Conservation (phyloP, 306 rosid species). For the Arachis stenosperma region DNA sequence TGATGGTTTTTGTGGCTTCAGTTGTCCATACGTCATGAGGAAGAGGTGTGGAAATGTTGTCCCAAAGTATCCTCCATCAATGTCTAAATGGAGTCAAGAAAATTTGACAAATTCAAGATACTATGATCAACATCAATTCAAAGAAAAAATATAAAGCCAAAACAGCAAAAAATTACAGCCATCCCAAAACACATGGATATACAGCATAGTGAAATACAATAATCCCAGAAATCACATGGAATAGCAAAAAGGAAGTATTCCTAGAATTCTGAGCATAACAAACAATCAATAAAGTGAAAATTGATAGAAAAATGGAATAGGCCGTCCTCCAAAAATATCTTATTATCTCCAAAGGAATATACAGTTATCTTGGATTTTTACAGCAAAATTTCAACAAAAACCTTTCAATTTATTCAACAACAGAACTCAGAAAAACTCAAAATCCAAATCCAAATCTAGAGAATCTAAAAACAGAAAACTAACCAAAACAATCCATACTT, state of each 20-base stretch:
- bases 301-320: too few species aligned
- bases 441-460: too few species aligned
- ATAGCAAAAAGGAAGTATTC: not conserved
- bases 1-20: too few species aligned
- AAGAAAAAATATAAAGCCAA: slow-evolving; percentile 20
- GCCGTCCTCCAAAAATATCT: not conserved
- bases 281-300: not conserved
- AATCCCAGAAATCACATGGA: slow-evolving; percentile 7
- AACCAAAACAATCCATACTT: too few species aligned
- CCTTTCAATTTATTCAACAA: too few species aligned
- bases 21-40: too few species aligned
- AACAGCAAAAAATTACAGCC: slow-evolving; percentile 12
- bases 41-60: too few species aligned
- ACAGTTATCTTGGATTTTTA: not conserved
- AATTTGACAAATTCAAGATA: slow-evolving; percentile 35
- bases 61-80: slow-evolving; percentile 79
- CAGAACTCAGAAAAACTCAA: too few species aligned
- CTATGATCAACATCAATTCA: slow-evolving; percentile 32
- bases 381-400: too few species aligned
- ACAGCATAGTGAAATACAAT: slow-evolving; percentile 8
- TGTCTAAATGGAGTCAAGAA: slow-evolving; percentile 81
- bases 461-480: too few species aligned
- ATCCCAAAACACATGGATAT: not conserved
- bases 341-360: slow-evolving; percentile 3
- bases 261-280: not conserved